These are phyloP conservation scores for Peniophora sp. DNA, from an alignment of 1,284 basidiomycete species.

Conservation along the genomic window DNA sequence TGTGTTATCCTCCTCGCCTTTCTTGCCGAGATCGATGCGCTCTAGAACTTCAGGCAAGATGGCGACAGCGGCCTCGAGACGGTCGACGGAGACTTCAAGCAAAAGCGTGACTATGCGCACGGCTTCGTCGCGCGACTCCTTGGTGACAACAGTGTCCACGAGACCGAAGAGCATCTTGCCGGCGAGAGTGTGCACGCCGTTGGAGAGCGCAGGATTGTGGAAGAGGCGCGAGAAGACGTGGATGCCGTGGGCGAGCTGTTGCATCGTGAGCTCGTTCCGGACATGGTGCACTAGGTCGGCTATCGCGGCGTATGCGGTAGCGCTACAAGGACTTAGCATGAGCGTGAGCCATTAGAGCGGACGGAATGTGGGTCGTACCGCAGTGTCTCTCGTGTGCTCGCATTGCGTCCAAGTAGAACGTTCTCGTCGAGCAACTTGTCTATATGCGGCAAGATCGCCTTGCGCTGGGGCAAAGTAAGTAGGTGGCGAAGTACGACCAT, in stretches of 20 bases:
- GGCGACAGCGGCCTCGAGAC: conserved; percentile 75
- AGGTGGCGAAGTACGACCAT: conserved; percentile 93
- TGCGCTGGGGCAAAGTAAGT: conserved; percentile 74
- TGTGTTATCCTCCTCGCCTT: conserved; percentile 29
- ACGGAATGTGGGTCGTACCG: conserved; percentile 44
- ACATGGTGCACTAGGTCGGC: conserved; percentile 94
- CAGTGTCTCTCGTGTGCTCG: conserved; percentile 78
- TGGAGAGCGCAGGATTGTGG: conserved; percentile 82
- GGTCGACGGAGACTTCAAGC: conserved; percentile 82
- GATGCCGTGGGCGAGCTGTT: conserved; percentile 78
- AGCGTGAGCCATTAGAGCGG: neutral
- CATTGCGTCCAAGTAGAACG: conserved; percentile 83
- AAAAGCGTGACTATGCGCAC: conserved; percentile 66
- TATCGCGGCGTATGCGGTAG: conserved; percentile 81
- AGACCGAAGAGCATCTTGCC: conserved; percentile 92
- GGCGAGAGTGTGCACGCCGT: conserved; percentile 84
- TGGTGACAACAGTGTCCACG: conserved; percentile 75
- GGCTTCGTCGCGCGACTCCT: conserved; percentile 65
- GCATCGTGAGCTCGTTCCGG: conserved; percentile 73
- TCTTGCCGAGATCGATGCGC: conserved; percentile 42
- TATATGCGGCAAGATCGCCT: conserved; percentile 78
- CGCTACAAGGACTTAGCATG: conserved; percentile 31
- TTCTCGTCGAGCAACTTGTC: conserved; percentile 90
- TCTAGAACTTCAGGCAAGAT: conserved; percentile 54
- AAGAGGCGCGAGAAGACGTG: conserved; percentile 85